A percentile compares a stretch with the other conserved stretches of the same genome.
Evolutionary conservation across 2,329 filamentous ascomycete species (phyloP).

Genomic region (Sporothrix globosa): DNA sequence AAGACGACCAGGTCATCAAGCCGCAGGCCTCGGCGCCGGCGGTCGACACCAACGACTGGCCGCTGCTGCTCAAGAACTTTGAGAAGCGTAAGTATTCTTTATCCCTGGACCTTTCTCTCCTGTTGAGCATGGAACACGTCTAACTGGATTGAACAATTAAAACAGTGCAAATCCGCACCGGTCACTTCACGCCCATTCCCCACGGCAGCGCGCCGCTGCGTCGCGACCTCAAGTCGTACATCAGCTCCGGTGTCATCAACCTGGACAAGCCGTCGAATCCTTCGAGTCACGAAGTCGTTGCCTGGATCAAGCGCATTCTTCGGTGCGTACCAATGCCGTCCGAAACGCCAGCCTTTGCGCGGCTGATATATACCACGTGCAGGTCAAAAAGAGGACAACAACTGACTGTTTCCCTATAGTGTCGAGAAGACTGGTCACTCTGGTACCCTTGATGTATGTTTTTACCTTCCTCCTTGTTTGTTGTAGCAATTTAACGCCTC

Average conservation of each 20-base stretch:
- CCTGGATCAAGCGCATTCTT: constrained; percentile 98
- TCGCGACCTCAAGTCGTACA: constrained; percentile 95
- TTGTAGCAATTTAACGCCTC: not conserved
- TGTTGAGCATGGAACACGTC: not conserved
- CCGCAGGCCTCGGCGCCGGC: constrained; percentile 78
- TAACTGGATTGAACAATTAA: constrained; percentile 1
- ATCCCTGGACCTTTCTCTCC: not conserved
- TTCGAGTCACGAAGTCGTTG: constrained; percentile 97
- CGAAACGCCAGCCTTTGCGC: not conserved
- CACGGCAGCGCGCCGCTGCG: constrained; percentile 88
- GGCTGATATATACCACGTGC: not conserved
- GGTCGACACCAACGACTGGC: constrained; percentile 87
- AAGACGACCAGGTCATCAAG: constrained; percentile 79
- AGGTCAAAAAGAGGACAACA: not conserved
- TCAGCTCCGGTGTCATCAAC: constrained; percentile 98
- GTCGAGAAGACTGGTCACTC: constrained; percentile 98
- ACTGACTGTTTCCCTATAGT: constrained; percentile 48
- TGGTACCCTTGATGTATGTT: constrained; percentile 76
- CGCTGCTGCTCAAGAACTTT: constrained; percentile 94
- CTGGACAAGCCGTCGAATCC: constrained; percentile 97
- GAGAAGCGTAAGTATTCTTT: constrained; percentile 72
- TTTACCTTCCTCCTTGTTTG: not conserved
- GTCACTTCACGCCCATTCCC: constrained; percentile 96
- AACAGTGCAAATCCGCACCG: constrained; percentile 87
- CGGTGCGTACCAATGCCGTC: constrained; percentile 57